Base-by-base conservation (phyloP, 805 yeast genomes). In the Candida succiphila region DNA sequence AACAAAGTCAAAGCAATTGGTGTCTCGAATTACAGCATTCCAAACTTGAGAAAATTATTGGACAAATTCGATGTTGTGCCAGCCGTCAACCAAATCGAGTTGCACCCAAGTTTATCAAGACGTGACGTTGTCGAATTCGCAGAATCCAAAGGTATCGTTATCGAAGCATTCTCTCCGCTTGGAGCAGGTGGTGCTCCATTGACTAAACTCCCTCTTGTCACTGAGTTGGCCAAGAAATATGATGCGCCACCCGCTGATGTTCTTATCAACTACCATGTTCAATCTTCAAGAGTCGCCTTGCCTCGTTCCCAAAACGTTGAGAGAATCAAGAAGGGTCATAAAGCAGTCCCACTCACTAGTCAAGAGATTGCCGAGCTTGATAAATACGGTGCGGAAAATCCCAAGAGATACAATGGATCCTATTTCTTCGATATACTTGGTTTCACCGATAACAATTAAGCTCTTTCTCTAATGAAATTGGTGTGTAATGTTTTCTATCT, bases 291-390 rank as follows among this genome's bases (percentile, higher is more conserved):
- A 35, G 62, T 66, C 8, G 75, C 69, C 2, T 56, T 83, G 31
- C 86, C 92, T 29, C 73, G 88, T 58, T 78, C 94, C 1, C 64
- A 75, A n/a, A 83, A 80, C 32, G 61, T 70, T n/a, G 67, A 66
- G 17, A 72, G 94, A 51, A 69, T 84, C 33, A 60, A 53, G 38
- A 43, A 47, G 9, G 63, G 58, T 14, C 48, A 54, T 15, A 39
- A 49, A 29, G 44, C 52, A 23, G 65, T 70, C 5, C 48, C 52
- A 3, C 43, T 69, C 26, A 47, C 64, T 3, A 37, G 49, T 19
- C 60, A 56, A 8, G 74, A 69, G 9, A 39, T 67, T 22, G 37
- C 36, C 0, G 34, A 36, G 4, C 46, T 68, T 32, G 49, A 48
- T 36, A 26, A 50, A 18, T 21, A 41, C 26, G 65, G 67, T 16